Base-by-base conservation (phyloP, 495 filamentous ascomycete genomes). In the Tuber umbilicatum region DNA sequence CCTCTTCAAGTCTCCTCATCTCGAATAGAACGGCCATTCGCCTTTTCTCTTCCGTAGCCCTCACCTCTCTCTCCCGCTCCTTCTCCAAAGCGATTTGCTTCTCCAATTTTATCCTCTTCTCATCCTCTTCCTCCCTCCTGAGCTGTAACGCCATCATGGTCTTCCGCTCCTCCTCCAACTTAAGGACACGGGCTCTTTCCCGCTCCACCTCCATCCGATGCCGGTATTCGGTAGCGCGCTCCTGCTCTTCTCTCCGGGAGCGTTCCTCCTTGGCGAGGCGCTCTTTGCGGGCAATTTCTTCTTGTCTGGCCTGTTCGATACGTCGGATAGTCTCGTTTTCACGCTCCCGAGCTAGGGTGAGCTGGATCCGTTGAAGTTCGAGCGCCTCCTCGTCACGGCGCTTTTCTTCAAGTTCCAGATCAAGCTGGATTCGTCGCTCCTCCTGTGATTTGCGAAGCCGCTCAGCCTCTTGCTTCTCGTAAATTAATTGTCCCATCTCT, bases 81-180 rank as follows among this genome's bases (percentile, higher is more conserved):
- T 67, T 71, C 71, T 77, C 68, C 17, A 64, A 23, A 38, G 55
- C 45, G 4, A 39, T 2, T 27, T 74, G 72, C 10, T 42, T 14
- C 42, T 75, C 67, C 41, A 74, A 37, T 42, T 80, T 38, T 27
- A 73, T 71, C 38, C 68, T n/a, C 23, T 42, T 50, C 38, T 69
- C 73, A 45, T 80, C 76, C 41, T 71, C 76, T 47, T 71, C 73
- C 35, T 72, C 55, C 67, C 70, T 72, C 40, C 68, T 73, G 4
- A 70, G 50, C 39, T 78, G 72, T 40, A 72, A 45, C 39, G 64
- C 74, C 9, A 39, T 68, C 9, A 50, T 72, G 1, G 72, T 75
- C 42, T 71, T 73, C 68, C 74, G 75, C 43, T 81, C 74, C 27
- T 74, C 68, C 68, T 77, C 75, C 38, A 17, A 70, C 68, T 75